Evolutionary conservation across 805 yeast species (phyloP), one percentile per base, ranked within the genome.

Genomic region (Zygotorulaspora sp.): DNA sequence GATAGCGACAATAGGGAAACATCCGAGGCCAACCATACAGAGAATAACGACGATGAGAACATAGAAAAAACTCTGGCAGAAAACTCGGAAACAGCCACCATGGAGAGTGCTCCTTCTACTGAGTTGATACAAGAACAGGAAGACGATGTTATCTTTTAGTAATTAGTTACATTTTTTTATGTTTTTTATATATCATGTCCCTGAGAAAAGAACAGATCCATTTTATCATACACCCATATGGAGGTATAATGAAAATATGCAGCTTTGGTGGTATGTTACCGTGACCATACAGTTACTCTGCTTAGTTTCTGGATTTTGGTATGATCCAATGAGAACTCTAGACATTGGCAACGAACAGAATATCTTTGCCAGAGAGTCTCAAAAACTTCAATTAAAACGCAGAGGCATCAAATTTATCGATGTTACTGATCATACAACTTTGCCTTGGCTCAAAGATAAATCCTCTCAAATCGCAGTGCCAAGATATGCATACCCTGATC

Each of bases 391-490:
- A n/a, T 54, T 74, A 30, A 65, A 64, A 49, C 57, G 74, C 35
- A 56, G 65, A 25, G 79, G 80, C 35, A 58, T 68, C 22, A 71
- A 66, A 17, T 83, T 80, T 55, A 74, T 83, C 46, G 90, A 83
- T 61, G 70, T 82, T 21, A 80, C 90, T 7, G 66, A 67, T 14
- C 66, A 68, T 42, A 30, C 35, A 3, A 13, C 39, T 16, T 44
- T 40, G 30, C 53, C 50, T 21, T 50, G 62, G 48, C 45, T 51
- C 30, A 42, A 41, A 6, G 29, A 49, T 1, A 40, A 23, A 10
- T 32, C 15, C 6, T 29, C 32, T 12, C 18, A 35, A 3, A 39
- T 57, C 17, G 44, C 37, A 2, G 62, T 62, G 2, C 62, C 66
- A 4, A 43, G 43, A 32, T 66, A 62, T 35, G 47, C 65, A 10